These are phyloP conservation scores for Cladorrhinum sp. DNA, from an alignment of 2,329 filamentous ascomycete species.

Conservation along the genomic window DNA sequence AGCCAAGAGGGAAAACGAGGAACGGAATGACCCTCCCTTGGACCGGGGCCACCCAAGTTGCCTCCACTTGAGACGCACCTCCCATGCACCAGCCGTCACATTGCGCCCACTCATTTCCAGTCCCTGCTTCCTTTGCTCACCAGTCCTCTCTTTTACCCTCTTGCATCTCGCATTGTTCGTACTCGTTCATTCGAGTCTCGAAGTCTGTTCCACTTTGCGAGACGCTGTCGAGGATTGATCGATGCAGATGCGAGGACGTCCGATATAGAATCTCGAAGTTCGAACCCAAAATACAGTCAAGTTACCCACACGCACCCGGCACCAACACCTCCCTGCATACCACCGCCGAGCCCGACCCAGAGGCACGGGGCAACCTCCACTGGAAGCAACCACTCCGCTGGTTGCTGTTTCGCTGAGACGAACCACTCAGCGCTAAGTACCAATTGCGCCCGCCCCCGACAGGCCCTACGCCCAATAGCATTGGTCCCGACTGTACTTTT, in stretches of 20 bases:
- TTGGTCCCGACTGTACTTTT: slow-evolving; percentile 24
- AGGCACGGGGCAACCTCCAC: slow-evolving; percentile 8
- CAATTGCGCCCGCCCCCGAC: slow-evolving; percentile 10
- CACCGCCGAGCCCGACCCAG: neutral
- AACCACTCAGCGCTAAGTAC: slow-evolving; percentile 18
- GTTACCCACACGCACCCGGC: neutral
- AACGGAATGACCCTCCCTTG: slow-evolving; percentile 10
- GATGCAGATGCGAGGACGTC: neutral
- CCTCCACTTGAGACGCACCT: slow-evolving; percentile 24
- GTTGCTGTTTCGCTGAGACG: slow-evolving; percentile 23
- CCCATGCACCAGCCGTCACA: slow-evolving; percentile 25
- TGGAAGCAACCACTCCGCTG: slow-evolving; percentile 12
- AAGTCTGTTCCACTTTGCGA: neutral
- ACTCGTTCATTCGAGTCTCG: neutral
- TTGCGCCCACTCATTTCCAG: slow-evolving; percentile 27
- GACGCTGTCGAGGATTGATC: neutral
- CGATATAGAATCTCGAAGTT: neutral
- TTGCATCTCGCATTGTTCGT: neutral
- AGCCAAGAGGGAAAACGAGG: slow-evolving; percentile 2
- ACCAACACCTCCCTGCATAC: neutral
- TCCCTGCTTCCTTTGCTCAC: slow-evolving; percentile 16
- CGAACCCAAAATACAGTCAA: neutral
- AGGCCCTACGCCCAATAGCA: slow-evolving; percentile 24
- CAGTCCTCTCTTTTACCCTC: slow-evolving; percentile 10
- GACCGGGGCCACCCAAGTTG: neutral